Base-by-base conservation (phyloP, 257 asterid species). In the Ocimum tenuiflorum region DNA sequence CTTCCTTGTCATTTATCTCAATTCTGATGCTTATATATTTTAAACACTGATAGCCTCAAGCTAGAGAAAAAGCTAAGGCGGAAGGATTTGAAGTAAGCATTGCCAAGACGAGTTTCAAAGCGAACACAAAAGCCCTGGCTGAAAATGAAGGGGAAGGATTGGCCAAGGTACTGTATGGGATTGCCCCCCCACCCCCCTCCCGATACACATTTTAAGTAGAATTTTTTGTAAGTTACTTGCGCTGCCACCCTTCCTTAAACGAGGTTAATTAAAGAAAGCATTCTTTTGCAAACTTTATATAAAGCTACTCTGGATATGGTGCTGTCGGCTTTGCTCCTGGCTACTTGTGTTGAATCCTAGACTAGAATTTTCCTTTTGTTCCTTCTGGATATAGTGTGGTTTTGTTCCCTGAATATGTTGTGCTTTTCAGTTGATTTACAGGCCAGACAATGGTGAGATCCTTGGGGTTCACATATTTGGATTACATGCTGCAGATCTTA, bases 81-180 rank as follows among this genome's bases (percentile, higher is more conserved):
- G 97, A 86, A 78, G 96, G 97, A 67, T 90, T 90, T 78, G 95
- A 87, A 82, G 67, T 87, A 67, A 81, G 95, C 66, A 65, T 90
- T 48, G 88, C 86, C 52, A 90, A 87, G 87, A 87, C 96, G 70
- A 90, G 91, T 79, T 90, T 90, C 81, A 90, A 90, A 84, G 96
- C 97, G 6, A 90, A 90, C 86, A 90, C 95, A 47, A 90, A 90
- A 77, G 97, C 97, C 57, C 89, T 90, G 33, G 97, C 95, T 73
- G 97, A 90, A 78, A 88, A 90, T 82, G 95, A 90, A 84, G 95
- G 88, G 45, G 97, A 90, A 78, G 97, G 97, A 76, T 70, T 90
- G 68, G 97, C 97, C 69, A 90, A 87, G 95, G 97, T 90, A 72
- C 65, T 62, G 67, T 69, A 22, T 50, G 33, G 38, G n/a, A n/a